phyloP scores from a whole-genome alignment of 768 basidiomycete species.

The Termitomyces bulborhizus region DNA sequence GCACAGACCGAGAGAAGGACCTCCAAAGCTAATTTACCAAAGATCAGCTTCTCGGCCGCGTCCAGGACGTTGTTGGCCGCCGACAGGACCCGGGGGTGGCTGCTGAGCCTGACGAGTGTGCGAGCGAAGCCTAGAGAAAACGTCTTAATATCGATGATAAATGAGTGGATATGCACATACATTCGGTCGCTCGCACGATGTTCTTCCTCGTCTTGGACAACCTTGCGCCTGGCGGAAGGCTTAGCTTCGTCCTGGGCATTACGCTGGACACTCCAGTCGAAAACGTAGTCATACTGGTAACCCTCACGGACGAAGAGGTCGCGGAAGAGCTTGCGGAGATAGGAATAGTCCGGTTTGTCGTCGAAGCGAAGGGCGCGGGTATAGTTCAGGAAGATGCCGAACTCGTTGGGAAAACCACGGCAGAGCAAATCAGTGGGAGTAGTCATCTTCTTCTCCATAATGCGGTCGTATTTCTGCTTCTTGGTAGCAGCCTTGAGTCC shows the following conservation, averaged over 20 bases:
- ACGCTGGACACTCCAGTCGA: constrained; percentile 95
- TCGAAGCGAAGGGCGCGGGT: constrained; percentile 98
- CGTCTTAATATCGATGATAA: constrained; percentile 11
- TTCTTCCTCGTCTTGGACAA: constrained; percentile 82
- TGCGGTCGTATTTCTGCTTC: constrained; percentile 99
- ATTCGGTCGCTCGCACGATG: constrained; percentile 78
- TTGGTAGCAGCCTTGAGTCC: constrained; percentile 99
- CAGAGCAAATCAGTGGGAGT: constrained; percentile 95
- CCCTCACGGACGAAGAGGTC: constrained; percentile 96
- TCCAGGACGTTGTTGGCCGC: constrained; percentile 35
- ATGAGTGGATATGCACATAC: constrained; percentile 39
- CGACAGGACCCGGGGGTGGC: constrained; percentile 39
- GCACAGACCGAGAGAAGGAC: constrained; percentile 29
- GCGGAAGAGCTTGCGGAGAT: constrained; percentile 98
- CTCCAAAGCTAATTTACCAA: constrained; percentile 36
- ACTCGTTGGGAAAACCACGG: constrained; percentile 99
- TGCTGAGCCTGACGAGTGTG: constrained; percentile 82
- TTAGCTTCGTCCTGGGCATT: constrained; percentile 69
- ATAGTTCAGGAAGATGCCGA: constrained; percentile 98
- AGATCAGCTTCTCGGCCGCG: constrained; percentile 46
- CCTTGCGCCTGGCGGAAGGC: constrained; percentile 62
- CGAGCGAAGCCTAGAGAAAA: constrained; percentile 64
- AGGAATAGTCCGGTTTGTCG: constrained; percentile 99
- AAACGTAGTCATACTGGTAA: constrained; percentile 99
- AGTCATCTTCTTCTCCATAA: constrained; percentile 99